Base-by-base conservation (phyloP, 1,284 basidiomycete species). In the Pseudozyma thailandica region DNA sequence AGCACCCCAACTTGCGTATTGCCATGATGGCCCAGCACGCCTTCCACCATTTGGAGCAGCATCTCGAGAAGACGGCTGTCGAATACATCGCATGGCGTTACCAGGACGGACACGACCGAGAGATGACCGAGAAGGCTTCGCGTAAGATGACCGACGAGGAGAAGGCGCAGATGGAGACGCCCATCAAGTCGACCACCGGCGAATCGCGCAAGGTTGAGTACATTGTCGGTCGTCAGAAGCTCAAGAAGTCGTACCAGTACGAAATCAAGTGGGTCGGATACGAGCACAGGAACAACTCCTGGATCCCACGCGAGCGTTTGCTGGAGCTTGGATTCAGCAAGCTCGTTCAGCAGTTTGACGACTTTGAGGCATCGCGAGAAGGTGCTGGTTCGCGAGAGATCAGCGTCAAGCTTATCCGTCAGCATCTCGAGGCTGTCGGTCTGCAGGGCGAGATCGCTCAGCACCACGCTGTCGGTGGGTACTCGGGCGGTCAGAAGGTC, bases 91-190 rank as follows among this genome's bases (percentile, higher is more conserved):
- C 95, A 85, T 98, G 95, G 95, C 91, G 95, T 79, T 98, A 94
- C 89, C 94, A 98, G 85, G 94, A 97, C 84, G 96, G 95, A 46
- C 92, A 96, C 84, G 95, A 98, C 87, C 91, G 94, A 90, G 87
- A 98, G 85, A 86, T 97, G 59, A 84, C 96, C 71, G 93, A 96
- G 85, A 98, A 97, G 85, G 81, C 79, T 15, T 95, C 94, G 23
- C 93, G 95, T 71, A 89, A 90, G 35, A 85, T 98, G 71, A 92
- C 93, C n/a, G 88, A 88, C 42, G 94, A 93, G 83, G 95, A 98
- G 82, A 88, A 90, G 83, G 87, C 86, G 9, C 82, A 92, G 77
- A 86, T 97, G 78, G 92, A 95, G 64, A 88, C 88, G 56, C 92
- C 94, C 21, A 96, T 96, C 86, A 89, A 92, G 63, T 93, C 94